Percentiles rank a stretch among this genome's conserved stretches.
These are phyloP conservation scores for Cantharellus cinnabarinus DNA, from an alignment of 768 basidiomycete species.

Conservation along the genomic window DNA sequence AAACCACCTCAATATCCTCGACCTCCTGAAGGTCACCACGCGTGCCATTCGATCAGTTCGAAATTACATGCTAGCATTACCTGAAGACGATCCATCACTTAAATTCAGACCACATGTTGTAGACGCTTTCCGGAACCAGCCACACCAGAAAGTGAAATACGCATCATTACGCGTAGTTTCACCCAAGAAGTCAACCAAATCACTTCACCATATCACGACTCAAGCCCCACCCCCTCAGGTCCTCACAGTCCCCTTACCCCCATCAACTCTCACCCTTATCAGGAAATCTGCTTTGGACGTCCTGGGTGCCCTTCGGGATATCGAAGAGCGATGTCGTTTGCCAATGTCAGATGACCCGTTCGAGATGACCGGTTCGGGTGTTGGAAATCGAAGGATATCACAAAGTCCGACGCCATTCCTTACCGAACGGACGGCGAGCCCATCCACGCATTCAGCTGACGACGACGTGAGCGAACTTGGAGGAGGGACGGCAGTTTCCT, in stretches of 20 bases:
- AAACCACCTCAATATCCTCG: slow-evolving; percentile 36
- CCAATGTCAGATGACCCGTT: slow-evolving; percentile 68
- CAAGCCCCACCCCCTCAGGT: slow-evolving; percentile 14
- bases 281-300: slow-evolving; percentile 69
- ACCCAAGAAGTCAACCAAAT: not conserved
- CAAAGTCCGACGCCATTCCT: not conserved
- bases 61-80: slow-evolving; percentile 65
- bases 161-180: slow-evolving; percentile 2
- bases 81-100: slow-evolving; percentile 30
- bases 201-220: not conserved
- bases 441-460: not conserved
- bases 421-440: not conserved
- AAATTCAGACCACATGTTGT: not conserved
- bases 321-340: slow-evolving; percentile 62
- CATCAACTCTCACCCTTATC: slow-evolving; percentile 44
- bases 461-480: slow-evolving; percentile 5
- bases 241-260: slow-evolving; percentile 8
- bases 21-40: slow-evolving; percentile 57
- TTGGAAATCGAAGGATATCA: not conserved
- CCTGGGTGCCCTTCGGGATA: slow-evolving; percentile 49
- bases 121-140: not conserved
- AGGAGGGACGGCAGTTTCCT: not conserved
- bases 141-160: slow-evolving; percentile 21
- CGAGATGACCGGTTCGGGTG: slow-evolving; percentile 19
- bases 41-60: slow-evolving; percentile 62